Base-by-base conservation (phyloP, 2,329 filamentous ascomycete genomes). In the Penicillium sp. region DNA sequence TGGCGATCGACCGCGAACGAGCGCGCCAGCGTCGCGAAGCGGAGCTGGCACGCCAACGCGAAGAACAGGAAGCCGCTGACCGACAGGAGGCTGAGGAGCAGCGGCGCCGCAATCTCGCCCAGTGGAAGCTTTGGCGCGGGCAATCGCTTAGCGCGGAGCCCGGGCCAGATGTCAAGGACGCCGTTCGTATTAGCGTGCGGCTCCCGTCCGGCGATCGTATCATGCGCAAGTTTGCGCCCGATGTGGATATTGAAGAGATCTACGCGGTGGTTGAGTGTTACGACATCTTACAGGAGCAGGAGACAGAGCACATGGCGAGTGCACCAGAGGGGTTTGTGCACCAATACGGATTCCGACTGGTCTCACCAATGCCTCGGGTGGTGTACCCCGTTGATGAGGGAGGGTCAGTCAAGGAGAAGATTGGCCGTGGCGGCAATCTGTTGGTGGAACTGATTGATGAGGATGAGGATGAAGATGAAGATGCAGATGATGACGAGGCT, bases 211-310 rank as follows among this genome's bases (percentile, higher is more conserved):
- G 85, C 0, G 88, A 90, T 47, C 82, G 92, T 40, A 83, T 96
- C 2, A 84, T 96, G 54, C 83, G 93, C 40, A 84, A 84, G 48
- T 97, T 99, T 71, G 73, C 79, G 0, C 79, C 82, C 1, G 79
- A 85, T n/a, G 85, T 89, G 0, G 81, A 83, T 2, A 78, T 97
- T 37, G 93, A 97, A 70, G 92, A 97, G 67, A 77, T 99, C 6
- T 97, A 97, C 73, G 94, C 93, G 0, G 97, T 96, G 75, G 92
- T 97, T 2, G 94, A 99, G 70, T 97, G 93, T 75, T 88, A 92
- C 70, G 86, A 90, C 50, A 65, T 88, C 6, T 65, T 92, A 4
- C 74, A 82, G 31, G 74, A 62, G 3, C 74, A 82, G 35, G 74
- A 58, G 40, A 55, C 75, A 31, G 35, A 61, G 50, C 47, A 65